Conservation (phyloP, 179 eudicot species). For the Vitellaria paradoxa region DNA sequence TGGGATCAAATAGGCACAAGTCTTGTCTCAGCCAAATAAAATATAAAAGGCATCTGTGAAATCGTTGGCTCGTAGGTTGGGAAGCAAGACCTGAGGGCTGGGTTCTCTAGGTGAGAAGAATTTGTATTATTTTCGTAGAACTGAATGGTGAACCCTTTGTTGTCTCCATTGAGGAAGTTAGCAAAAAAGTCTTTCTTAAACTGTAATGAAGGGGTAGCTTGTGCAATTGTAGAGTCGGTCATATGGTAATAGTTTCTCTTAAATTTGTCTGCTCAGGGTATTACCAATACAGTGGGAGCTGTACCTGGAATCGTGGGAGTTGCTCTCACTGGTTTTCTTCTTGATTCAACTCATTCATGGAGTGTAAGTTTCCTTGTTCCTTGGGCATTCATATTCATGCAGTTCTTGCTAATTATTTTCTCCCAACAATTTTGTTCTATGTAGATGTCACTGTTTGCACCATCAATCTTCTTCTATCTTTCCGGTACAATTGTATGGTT, state of each 20-base stretch:
- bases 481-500: constrained; percentile 95
- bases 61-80: no score
- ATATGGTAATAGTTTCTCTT: constrained; percentile 1
- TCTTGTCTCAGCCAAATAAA: no score
- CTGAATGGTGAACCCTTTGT: no score
- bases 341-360: constrained; percentile 97
- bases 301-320: constrained; percentile 96
- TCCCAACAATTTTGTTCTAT: background rate
- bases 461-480: constrained; percentile 97
- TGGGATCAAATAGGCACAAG: no score
- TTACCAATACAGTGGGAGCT: constrained; percentile 92
- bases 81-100: no score
- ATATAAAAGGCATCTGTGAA: no score
- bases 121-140: no score
- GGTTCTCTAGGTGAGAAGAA: no score
- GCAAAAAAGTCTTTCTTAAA: no score
- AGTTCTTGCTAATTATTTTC: background rate
- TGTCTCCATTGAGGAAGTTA: background rate
- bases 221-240: background rate
- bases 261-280: constrained; percentile 53
- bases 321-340: constrained; percentile 93
- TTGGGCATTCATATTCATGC: background rate
- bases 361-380: constrained; percentile 50
- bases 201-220: no score
- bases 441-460: constrained; percentile 79